Evolutionary conservation across 2,329 filamentous ascomycete genomes (phyloP).

Genomic region (Xylaria sp.): DNA sequence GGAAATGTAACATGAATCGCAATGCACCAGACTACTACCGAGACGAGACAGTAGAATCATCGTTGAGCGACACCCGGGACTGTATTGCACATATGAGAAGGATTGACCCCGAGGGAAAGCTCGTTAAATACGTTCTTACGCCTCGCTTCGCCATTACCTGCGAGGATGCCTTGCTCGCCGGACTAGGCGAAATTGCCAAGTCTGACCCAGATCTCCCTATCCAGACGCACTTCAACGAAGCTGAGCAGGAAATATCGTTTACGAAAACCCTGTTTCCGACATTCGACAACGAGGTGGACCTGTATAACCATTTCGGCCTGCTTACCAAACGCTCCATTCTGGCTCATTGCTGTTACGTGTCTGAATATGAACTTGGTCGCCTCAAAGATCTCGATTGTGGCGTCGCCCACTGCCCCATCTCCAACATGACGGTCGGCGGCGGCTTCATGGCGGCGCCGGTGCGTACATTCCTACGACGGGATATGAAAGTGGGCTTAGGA

Average conservation of each 20-base stretch:
- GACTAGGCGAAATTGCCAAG: constrained; percentile 64
- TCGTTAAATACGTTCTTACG: constrained; percentile 64
- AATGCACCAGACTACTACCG: constrained; percentile 64
- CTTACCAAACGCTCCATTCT: constrained; percentile 67
- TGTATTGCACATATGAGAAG: constrained; percentile 59
- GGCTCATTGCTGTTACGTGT: constrained; percentile 73
- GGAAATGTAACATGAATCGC: constrained; percentile 71
- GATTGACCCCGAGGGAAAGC: constrained; percentile 55
- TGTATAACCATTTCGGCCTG: constrained; percentile 66
- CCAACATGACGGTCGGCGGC: constrained; percentile 70
- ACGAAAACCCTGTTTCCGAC: constrained; percentile 66
- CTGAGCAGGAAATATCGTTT: constrained; percentile 66
- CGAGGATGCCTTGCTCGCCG: constrained; percentile 61
- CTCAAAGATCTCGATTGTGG: constrained; percentile 62
- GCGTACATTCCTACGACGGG: constrained; percentile 64
- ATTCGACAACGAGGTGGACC: constrained; percentile 66
- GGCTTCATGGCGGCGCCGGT: constrained; percentile 71
- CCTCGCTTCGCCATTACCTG: constrained; percentile 72
- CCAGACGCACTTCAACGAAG: constrained; percentile 76
- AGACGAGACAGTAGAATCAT: constrained; percentile 58
- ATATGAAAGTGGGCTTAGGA: constrained; percentile 73
- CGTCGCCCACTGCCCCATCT: constrained; percentile 71
- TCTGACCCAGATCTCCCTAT: constrained; percentile 62
- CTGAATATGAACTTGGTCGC: constrained; percentile 62
- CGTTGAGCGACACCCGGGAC: constrained; percentile 59